Conservation (phyloP, 2,329 filamentous ascomycete genomes). For the Cryphonectria carpinicola region DNA sequence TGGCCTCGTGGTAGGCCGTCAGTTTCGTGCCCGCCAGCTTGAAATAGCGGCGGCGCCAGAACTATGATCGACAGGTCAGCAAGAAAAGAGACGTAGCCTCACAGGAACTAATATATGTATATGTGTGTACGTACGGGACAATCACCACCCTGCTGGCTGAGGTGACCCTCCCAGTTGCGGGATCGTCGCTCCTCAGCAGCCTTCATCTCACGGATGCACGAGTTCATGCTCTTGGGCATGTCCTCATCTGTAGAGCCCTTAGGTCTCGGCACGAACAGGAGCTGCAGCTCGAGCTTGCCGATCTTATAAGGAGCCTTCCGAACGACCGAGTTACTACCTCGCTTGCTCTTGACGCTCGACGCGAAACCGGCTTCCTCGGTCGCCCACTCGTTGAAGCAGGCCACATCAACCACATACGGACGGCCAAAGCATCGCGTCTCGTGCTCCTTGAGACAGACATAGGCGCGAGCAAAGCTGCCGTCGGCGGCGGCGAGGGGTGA, state of each 20-base stretch:
- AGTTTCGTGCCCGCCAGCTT: constrained; percentile 88
- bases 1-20: constrained; percentile 95
- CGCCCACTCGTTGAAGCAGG: constrained; percentile 99
- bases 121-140: constrained; percentile 75
- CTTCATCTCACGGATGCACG: constrained; percentile 89
- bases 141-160: constrained; percentile 97
- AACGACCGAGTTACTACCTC: constrained; percentile 69
- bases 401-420: constrained; percentile 84
- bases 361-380: constrained; percentile 78
- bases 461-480: constrained; percentile 91
- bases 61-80: constrained; percentile 60
- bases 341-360: constrained; percentile 95
- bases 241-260: constrained; percentile 87
- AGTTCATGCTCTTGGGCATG: constrained; percentile 99
- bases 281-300: constrained; percentile 90
- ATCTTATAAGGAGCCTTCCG: constrained; percentile 95
- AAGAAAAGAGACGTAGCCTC: constrained; percentile 17
- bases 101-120: not conserved
- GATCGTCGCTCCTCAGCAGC: constrained; percentile 82
- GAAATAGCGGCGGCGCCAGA: constrained; percentile 98
- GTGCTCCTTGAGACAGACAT: constrained; percentile 91
- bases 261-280: constrained; percentile 92
- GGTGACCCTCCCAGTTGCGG: constrained; percentile 81
- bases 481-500: constrained; percentile 87
- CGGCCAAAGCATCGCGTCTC: constrained; percentile 87